phyloP scores from a whole-genome alignment of 495 filamentous ascomycete genomes.

The Rostrohypoxylon terebratum region DNA sequence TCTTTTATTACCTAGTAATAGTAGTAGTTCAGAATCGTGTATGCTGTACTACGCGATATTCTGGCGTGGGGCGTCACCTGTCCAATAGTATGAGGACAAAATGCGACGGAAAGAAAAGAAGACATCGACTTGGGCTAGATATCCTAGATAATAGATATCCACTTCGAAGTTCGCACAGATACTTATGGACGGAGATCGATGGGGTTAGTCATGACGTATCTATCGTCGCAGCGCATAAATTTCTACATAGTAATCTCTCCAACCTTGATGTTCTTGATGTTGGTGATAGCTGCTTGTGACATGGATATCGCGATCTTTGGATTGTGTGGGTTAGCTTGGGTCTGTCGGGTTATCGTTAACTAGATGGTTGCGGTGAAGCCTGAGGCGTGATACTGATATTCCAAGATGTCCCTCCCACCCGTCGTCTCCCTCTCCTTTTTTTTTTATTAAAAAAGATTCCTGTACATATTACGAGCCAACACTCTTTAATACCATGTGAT shows the following conservation, averaged over 20 bases:
- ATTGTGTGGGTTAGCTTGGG: not conserved
- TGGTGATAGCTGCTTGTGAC: slow-evolving; percentile 4
- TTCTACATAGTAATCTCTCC: slow-evolving; percentile 12
- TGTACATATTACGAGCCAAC: not conserved
- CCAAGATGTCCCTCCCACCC: too few relatives aligned
- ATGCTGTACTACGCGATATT: not conserved
- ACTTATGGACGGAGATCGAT: slow-evolving; percentile 10
- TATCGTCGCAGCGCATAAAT: slow-evolving; percentile 13
- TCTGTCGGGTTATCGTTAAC: not conserved
- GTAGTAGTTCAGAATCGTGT: slow-evolving; percentile 9
- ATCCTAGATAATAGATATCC: too few relatives aligned
- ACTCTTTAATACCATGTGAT: not conserved
- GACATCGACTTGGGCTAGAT: slow-evolving; percentile 14
- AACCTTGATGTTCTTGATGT: slow-evolving; percentile 11
- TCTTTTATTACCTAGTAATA: too few relatives aligned
- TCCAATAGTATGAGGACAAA: not conserved
- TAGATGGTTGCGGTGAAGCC: slow-evolving; percentile 15
- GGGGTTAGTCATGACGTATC: slow-evolving; percentile 30
- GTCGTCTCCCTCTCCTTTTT: too few relatives aligned
- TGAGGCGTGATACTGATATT: not conserved
- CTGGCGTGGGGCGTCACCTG: not conserved
- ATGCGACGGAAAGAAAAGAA: slow-evolving; percentile 6
- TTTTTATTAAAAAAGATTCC: too few relatives aligned
- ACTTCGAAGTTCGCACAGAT: slow-evolving; percentile 35
- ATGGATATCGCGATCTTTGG: slow-evolving; percentile 6